Evolutionary conservation across 2,329 filamentous ascomycete species (phyloP).

Genomic region (Scytalidium sp.): DNA sequence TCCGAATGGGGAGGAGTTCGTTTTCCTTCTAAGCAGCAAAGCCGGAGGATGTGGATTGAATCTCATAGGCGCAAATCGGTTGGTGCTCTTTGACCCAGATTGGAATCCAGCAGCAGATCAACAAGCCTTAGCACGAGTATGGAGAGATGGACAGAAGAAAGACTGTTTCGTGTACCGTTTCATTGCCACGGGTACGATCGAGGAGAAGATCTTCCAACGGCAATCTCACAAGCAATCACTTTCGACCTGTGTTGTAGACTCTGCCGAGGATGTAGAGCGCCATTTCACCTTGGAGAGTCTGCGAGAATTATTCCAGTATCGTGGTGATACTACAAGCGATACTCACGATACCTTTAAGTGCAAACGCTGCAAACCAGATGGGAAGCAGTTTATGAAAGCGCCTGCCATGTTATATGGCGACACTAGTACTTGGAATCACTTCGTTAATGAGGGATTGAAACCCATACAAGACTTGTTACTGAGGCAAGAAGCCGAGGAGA

Average conservation of each 20-base stretch:
- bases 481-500: slow-evolving; percentile 76
- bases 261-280: slow-evolving; percentile 92
- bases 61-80: slow-evolving; percentile 87
- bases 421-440: slow-evolving; percentile 99
- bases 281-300: slow-evolving; percentile 92
- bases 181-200: slow-evolving; percentile 95
- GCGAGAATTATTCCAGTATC: slow-evolving; percentile 91
- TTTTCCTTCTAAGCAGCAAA: slow-evolving; percentile 96
- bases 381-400: slow-evolving; percentile 83
- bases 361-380: slow-evolving; percentile 87
- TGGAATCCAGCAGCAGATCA: slow-evolving; percentile 99
- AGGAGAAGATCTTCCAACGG: slow-evolving; percentile 98
- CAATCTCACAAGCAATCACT: slow-evolving; percentile 98
- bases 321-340: slow-evolving; percentile 79
- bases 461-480: slow-evolving; percentile 89
- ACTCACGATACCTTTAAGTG: slow-evolving; percentile 99
- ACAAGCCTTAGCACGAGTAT: slow-evolving; percentile 93
- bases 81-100: slow-evolving; percentile 94
- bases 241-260: slow-evolving; percentile 94
- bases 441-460: slow-evolving; percentile 75
- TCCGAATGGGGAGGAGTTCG: slow-evolving; percentile 82
- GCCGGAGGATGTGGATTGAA: slow-evolving; percentile 96
- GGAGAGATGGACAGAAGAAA: slow-evolving; percentile 98
- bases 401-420: slow-evolving; percentile 96
- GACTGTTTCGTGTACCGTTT: slow-evolving; percentile 99